Evolutionary conservation across 2,329 filamentous ascomycete species (phyloP), one percentile per base, ranked within the genome.

Genomic region (Colletotrichum endophyticum): DNA sequence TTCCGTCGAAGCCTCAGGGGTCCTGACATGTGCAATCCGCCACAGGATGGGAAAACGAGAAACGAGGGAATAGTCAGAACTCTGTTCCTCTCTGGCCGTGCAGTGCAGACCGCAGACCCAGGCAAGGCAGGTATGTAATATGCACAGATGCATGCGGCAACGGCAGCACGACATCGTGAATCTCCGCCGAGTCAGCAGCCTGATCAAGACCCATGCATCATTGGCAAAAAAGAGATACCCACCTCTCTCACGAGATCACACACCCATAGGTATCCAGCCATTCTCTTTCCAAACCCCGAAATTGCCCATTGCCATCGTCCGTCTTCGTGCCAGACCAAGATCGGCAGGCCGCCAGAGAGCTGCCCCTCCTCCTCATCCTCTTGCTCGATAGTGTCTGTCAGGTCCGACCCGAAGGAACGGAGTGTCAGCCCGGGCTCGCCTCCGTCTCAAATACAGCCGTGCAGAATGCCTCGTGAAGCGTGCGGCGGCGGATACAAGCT

Each of bases 121-220:
- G 39, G 39, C 3, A n/a, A 49, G 39, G 39, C 39, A 49, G 39
- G 39, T 49, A n/a, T n/a, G 39, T 22, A 53, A 53, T 28, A 22
- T 44, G 34, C 70, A 61, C 69, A 68, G 8, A n/a, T 74, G 70
- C 64, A 75, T 49, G 39, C 34, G 32, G 66, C 32, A 53, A 53
- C 68, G 34, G 57, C 74, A 64, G 71, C 71, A 76, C 74, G 74
- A 76, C 71, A 76, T 76, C 71, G 62, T 70, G 70, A 32, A 76
- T 76, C 74, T 76, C 64, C 71, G 66, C 66, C 66, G 70, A 74
- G 74, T 76, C 74, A 76, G 66, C 49, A 63, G 62, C 32, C 36
- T 39, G 62, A 64, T 28, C 22, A 36, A 36, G 34, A 28, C 22
- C 56, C 67, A 61, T 67, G 44, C 49, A 28, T 75, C 9, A 22